phyloP scores from a whole-genome alignment of 495 filamentous ascomycete genomes.

The Podospora sp. region DNA sequence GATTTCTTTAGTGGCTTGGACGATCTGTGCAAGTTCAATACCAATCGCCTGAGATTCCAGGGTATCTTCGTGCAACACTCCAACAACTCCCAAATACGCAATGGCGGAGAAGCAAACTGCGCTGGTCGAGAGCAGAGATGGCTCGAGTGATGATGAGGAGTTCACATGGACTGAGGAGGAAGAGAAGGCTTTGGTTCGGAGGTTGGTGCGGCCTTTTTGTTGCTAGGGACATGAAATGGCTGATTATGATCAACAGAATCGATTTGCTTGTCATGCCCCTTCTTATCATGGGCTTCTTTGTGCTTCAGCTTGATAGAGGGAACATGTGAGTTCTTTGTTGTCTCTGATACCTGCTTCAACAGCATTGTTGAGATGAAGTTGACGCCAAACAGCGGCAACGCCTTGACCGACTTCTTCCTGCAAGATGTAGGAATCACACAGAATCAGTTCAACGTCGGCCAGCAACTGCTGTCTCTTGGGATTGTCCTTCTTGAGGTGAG shows the following conservation, averaged over 20 bases:
- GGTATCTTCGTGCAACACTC: background rate
- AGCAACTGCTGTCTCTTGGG: slow-evolving; percentile 56
- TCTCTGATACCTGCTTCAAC: background rate
- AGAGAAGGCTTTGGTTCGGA: slow-evolving; percentile 39
- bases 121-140: slow-evolving; percentile 25
- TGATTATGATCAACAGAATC: slow-evolving; percentile 37
- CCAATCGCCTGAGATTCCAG: background rate
- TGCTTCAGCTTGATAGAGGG: slow-evolving; percentile 57
- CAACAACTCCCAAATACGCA: background rate
- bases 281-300: slow-evolving; percentile 59
- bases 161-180: slow-evolving; percentile 41
- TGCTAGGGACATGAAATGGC: background rate
- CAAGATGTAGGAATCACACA: slow-evolving; percentile 57
- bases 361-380: background rate
- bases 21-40: background rate
- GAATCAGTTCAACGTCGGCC: slow-evolving; percentile 61
- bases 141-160: slow-evolving; percentile 29
- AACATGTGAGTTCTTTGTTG: slow-evolving; percentile 29
- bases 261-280: slow-evolving; percentile 56
- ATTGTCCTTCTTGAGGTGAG: slow-evolving; percentile 56
- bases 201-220: slow-evolving; percentile 25
- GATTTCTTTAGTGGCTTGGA: background rate
- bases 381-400: slow-evolving; percentile 28
- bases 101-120: slow-evolving; percentile 29
- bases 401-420: slow-evolving; percentile 46